Base-by-base conservation (phyloP, 179 eudicot species). In the Silene noctiflora region DNA sequence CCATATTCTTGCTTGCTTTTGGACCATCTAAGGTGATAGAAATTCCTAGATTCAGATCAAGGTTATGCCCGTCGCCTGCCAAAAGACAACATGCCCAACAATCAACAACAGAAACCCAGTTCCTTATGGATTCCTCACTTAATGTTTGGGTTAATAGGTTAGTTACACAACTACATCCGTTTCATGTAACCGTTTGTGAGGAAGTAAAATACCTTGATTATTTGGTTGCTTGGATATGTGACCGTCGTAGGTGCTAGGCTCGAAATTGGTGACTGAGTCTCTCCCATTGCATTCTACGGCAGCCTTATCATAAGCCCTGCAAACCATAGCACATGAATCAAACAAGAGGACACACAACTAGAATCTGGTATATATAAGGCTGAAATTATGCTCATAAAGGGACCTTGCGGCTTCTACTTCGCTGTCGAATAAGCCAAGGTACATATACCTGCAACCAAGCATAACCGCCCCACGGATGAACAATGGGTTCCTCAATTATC, bases 321-420 rank as follows among this genome's bases (percentile, higher is more conserved):
- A 72, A 51, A 70, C 20, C 20, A 73, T 25, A 35, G 5, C 16
- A 71, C 76, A 75, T 81, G 65, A 70, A 44, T 81, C 69, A 69
- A 53, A 69, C 67, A 69, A 16, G 21, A 58, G 11, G 39, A 42
- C 19, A 76, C 33, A 10, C 20, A 55, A 12, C 65, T 33, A 66
- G 44, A 77, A 67, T 25, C 24, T 4, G 46, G 46, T 39, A 4
- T 4, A 13, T 27, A 72, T 21, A 14, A 60, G 25, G 17, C 31
- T n/a, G 58, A 46, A 44, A 58, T 71, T 73, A 64, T 77, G 83
- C 79, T 79, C 81, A 51, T 51, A 83, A 79, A 66, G 72, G 79
- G 82, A 87, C 96, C 96, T 92, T 83, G 94, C 95, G 80, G 95
- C 93, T 79, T 91, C 95, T 82, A 85, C 82, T 86, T 91, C 95